Base-by-base conservation (phyloP, 1,139 yeast species). In the Diutina neorugosa region DNA sequence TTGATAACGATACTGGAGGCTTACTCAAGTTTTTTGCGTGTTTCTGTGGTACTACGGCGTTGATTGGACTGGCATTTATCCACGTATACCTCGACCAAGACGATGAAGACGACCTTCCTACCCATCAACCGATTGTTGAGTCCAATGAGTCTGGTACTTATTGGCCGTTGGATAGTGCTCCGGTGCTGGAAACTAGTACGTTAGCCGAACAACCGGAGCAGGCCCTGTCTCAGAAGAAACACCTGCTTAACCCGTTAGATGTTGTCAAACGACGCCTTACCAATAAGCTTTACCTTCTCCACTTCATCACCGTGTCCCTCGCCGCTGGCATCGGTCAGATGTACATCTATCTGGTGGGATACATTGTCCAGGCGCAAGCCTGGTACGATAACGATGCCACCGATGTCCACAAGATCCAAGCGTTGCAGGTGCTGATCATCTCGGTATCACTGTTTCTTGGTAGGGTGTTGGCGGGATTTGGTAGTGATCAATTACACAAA, bases 271-370 rank as follows among this genome's bases (percentile, higher is more conserved):
- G 12, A 56, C 55, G 71, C 18, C 53, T 72, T 1, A 56, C 62
- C 12, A 61, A 65, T 55, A 66, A 59, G 51, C 56, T 61, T 1
- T 74, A 69, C 54, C 60, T 72, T 43, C 62, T 63, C 3, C 82
- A 78, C 59, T 81, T 74, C 59, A 51, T 76, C 9, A 70, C 84
- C 19, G 69, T 86, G 57, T 86, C 90, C 1, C 66, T 80, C 2
- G 68, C 84, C 51, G 85, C 86, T 59, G 87, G 90, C 1, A 73
- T 82, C 56, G 94, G 94, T 9, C 93, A 86, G 63, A 81, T 85
- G 76, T 86, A 84, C 63, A 86, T 86, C 34, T 84, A 79, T 61
- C 79, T 87, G 4, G 81, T 86, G 52, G 95, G 95, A 0, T 85
- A 80, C 60, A 75, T 86, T 48, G 80, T 84, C 25, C 77, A 80